Base-by-base conservation (phyloP, 2,329 filamentous ascomycete genomes). In the Colletotrichum higginsianum region DNA sequence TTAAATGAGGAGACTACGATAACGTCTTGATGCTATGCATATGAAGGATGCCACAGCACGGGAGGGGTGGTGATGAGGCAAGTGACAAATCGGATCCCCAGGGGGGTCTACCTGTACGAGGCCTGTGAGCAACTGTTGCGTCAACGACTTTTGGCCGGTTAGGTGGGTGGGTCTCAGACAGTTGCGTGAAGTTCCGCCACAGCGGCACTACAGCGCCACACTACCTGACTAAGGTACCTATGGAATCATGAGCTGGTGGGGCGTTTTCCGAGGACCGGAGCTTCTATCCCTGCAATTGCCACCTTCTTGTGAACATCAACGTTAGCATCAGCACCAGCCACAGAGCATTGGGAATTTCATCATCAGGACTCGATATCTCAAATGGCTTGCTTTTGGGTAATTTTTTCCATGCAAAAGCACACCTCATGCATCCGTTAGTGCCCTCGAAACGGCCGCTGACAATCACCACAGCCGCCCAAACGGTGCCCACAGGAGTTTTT, bases 1-100 rank as follows among this genome's bases (percentile, higher is more conserved):
- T 70, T 70, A 66, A 60, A 64, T 63, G 49, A 50, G 35, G 16
- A 26, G 11, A 21, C 30, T 16, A 23, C 11, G 44, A 38, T 21
- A 35, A 12, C n/a, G 53, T 57, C n/a, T 23, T n/a, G 21, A 57
- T 57, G 13, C 53, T 35, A 35, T 57, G 35, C 21, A 44, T 71
- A 58, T 61, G 57, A 47, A 65, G 26, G 21, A 23, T 67, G 46
- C 53, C 56, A 26, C 58, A 68, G 42, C 46, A 21, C 42, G 50
- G 42, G 64, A 38, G 35, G 61, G 49, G 61, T 42, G 46, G 46
- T 62, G 35, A 46, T 13, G 60, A 62, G 46, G 60, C 46, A 52
- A 60, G 69, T 72, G 69, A 72, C 58, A 69, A 72, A 72, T 72
- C 66, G 58, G 68, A 62, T 21, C 64, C 23, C 61, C 38, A 61